These are phyloP conservation scores for Mycena alexandri DNA, from an alignment of 768 basidiomycete species.

Conservation along the genomic window DNA sequence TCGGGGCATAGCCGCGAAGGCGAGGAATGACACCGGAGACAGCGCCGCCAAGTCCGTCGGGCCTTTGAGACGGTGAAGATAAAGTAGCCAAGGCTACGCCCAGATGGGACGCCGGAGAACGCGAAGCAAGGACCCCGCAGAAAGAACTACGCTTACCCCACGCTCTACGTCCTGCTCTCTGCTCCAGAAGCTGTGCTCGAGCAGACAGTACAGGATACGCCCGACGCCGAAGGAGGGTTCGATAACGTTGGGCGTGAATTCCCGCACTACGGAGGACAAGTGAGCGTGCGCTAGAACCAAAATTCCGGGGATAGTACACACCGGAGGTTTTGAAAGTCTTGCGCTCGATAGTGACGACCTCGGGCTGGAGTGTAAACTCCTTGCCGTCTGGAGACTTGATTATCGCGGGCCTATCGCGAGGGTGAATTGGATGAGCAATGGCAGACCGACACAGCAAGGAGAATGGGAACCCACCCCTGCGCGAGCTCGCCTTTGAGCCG, in stretches of 20 bases:
- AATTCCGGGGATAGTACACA: conserved; percentile 49
- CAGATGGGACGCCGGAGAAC: not conserved
- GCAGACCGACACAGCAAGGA: conserved; percentile 16
- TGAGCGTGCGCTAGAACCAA: conserved; percentile 4
- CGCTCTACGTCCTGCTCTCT: conserved; percentile 93
- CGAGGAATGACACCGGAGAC: too few relatives aligned
- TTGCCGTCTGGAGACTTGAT: conserved; percentile 72
- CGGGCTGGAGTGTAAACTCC: conserved; percentile 78
- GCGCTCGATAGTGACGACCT: conserved; percentile 81
- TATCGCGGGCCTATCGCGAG: conserved; percentile 59
- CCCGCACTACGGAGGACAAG: conserved; percentile 73
- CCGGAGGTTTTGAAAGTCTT: conserved; percentile 92
- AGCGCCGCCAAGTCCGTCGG: not conserved
- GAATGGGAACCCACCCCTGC: conserved; percentile 68
- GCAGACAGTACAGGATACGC: conserved; percentile 91
- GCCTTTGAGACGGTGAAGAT: not conserved
- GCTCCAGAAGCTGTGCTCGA: conserved; percentile 97
- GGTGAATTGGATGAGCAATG: conserved; percentile 9
- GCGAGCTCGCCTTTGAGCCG: conserved; percentile 78
- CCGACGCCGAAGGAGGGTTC: conserved; percentile 99
- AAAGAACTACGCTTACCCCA: conserved; percentile 67
- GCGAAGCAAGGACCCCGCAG: conserved; percentile 26
- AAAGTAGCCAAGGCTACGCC: conserved; percentile 8
- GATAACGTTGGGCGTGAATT: conserved; percentile 97
- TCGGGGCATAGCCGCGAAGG: conserved; percentile 5